Conservation (phyloP, 2,329 filamentous ascomycete species). For the Chrysoporthe cubensis region DNA sequence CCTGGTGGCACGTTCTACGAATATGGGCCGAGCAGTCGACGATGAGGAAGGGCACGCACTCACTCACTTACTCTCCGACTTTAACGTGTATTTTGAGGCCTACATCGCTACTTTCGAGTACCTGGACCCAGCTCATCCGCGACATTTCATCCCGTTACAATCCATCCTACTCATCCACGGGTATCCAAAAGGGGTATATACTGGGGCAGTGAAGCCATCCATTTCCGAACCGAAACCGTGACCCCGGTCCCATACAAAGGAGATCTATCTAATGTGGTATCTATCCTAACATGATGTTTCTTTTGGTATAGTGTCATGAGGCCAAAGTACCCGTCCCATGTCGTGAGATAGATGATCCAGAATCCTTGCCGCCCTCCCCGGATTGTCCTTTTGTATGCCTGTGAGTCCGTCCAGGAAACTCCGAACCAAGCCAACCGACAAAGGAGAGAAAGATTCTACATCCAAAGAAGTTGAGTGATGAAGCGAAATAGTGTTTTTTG, state of each 20-base stretch:
- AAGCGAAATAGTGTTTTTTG: not conserved
- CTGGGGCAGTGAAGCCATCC: slow-evolving; percentile 1
- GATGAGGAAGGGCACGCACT: too few species aligned
- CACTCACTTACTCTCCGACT: too few species aligned
- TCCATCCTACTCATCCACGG: not conserved
- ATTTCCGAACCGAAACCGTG: not conserved
- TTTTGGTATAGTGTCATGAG: not conserved
- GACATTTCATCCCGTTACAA: not conserved
- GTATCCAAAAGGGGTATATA: slow-evolving; percentile 6
- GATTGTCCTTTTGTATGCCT: not conserved
- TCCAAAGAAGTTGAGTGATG: not conserved
- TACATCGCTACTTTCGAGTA: not conserved
- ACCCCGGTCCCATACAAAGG: not conserved
- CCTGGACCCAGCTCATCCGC: not conserved
- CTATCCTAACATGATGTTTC: not conserved
- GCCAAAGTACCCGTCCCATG: not conserved
- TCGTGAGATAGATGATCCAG: not conserved
- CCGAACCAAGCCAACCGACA: not conserved
- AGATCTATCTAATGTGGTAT: slow-evolving; percentile 4
- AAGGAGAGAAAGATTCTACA: not conserved
- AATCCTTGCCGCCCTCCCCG: not conserved
- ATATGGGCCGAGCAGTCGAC: too few species aligned
- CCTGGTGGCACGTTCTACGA: too few species aligned
- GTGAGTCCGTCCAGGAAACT: not conserved
- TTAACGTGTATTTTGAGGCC: not conserved